Evolutionary conservation across 345 rosid genomes (phyloP).

Genomic region (Clausena lansium): DNA sequence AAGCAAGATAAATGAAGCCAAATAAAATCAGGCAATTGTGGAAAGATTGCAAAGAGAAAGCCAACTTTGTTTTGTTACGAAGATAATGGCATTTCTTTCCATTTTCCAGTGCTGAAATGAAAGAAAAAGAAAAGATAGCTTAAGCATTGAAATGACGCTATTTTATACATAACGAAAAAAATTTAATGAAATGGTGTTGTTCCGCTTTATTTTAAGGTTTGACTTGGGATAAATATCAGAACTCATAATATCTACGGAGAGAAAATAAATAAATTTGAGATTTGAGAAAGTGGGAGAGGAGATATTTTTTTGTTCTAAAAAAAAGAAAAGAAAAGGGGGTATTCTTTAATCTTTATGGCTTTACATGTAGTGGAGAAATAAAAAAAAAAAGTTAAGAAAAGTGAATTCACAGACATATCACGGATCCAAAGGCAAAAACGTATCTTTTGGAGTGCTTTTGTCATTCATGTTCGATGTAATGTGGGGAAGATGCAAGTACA

Average conservation of each 20-base stretch:
- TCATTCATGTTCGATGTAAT: not conserved
- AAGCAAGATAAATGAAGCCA: too few relatives aligned
- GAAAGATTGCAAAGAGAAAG: too few relatives aligned
- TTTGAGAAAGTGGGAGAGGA: not conserved
- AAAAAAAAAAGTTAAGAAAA: not conserved
- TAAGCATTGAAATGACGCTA: too few relatives aligned
- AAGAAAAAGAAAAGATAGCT: too few relatives aligned
- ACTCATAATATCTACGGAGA: not conserved
- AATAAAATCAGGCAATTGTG: too few relatives aligned
- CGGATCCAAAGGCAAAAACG: constrained; percentile 15
- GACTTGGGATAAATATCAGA: too few relatives aligned
- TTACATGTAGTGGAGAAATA: not conserved
- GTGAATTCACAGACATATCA: not conserved
- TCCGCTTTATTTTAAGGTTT: too few relatives aligned
- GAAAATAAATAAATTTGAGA: not conserved
- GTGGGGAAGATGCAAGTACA: not conserved
- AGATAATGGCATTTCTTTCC: too few relatives aligned
- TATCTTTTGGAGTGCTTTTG: not conserved
- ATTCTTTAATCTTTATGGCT: not conserved
- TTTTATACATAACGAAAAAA: too few relatives aligned
- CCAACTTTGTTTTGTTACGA: too few relatives aligned
- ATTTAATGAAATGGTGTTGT: too few relatives aligned
- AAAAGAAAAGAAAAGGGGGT: not conserved
- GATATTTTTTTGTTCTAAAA: not conserved
- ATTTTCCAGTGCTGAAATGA: too few relatives aligned